These are phyloP conservation scores for Passalora sequoiae DNA, from an alignment of 2,329 filamentous ascomycete species.

Conservation along the genomic window DNA sequence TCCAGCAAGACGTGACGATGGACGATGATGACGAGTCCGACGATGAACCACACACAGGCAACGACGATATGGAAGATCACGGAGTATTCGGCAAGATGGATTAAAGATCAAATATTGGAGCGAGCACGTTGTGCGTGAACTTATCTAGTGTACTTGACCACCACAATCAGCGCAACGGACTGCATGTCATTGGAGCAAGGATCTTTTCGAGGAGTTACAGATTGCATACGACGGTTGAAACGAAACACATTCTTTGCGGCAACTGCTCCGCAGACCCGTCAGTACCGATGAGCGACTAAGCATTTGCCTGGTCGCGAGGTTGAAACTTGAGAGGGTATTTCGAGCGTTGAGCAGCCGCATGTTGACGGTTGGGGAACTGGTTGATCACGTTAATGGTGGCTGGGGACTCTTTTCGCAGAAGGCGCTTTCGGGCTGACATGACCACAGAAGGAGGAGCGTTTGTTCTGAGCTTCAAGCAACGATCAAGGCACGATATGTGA, in stretches of 20 bases:
- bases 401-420: slow-evolving; percentile 1
- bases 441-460: neutral
- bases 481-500: too few relatives aligned
- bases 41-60: slow-evolving; percentile 49
- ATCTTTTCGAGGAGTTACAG: slow-evolving; percentile 16
- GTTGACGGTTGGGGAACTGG: neutral
- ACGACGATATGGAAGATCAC: slow-evolving; percentile 74
- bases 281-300: slow-evolving; percentile 25
- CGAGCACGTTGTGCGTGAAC: too few relatives aligned
- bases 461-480: too few relatives aligned
- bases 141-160: too few relatives aligned
- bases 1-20: slow-evolving; percentile 44
- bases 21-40: slow-evolving; percentile 43
- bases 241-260: slow-evolving; percentile 19
- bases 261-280: slow-evolving; percentile 21
- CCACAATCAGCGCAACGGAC: too few relatives aligned
- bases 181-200: slow-evolving; percentile 1
- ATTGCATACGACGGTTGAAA: slow-evolving; percentile 15
- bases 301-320: slow-evolving; percentile 28
- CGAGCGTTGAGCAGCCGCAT: slow-evolving; percentile 28
- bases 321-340: slow-evolving; percentile 30
- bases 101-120: too few relatives aligned
- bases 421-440: neutral
- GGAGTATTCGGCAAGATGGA: slow-evolving; percentile 97
- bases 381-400: neutral